Base-by-base conservation (phyloP, 1,284 basidiomycete species). In the Thelephora terrestris region DNA sequence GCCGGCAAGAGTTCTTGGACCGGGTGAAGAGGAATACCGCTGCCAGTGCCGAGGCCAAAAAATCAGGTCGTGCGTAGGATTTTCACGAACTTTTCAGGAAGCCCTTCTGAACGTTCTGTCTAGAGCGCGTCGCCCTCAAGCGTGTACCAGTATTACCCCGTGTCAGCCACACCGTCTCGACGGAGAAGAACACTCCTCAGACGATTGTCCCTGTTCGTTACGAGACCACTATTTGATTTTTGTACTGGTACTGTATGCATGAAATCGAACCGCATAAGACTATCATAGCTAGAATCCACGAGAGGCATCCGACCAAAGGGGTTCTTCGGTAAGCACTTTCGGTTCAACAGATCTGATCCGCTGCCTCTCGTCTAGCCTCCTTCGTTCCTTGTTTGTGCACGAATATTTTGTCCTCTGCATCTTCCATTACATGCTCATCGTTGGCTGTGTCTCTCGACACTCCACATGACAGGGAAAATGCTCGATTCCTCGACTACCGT, bases 1-100 rank as follows among this genome's bases (percentile, higher is more conserved):
- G 95, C 74, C 85, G 96, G 66, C 88, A 97, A 73, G 94, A 98
- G 73, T 99, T 99, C 78, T 73, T 99, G 63, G 87, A 92, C 73
- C 81, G 95, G 62, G 96, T 99, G 65, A 88, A 96, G 81, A 71
- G 75, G 56, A 99, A 99, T 78, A 88, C 91, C 58, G 79, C 78
- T 38, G 81, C 81, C 60, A 93, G 91, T 67, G 82, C 68, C 58
- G 87, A 79, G 63, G 91, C 92, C 48, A 91, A 88, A 78, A 84
- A 76, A 65, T 89, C 82, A 74, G 92, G 91, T 64, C 84, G 90
- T 91, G 64, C 71, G 85, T 81, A 43, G n/a, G 17, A 36, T 44
- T 45, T 46, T 39, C 47, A 32, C 49, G 6, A 40, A 9, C 17
- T 45, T 18, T 5, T 42, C 5, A 42, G 5, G n/a, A 14, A 12